A percentile compares a stretch with the other conserved stretches of the same genome.
Conservation (phyloP, 169 alveolate genomes). For the Babesia caballi region DNA sequence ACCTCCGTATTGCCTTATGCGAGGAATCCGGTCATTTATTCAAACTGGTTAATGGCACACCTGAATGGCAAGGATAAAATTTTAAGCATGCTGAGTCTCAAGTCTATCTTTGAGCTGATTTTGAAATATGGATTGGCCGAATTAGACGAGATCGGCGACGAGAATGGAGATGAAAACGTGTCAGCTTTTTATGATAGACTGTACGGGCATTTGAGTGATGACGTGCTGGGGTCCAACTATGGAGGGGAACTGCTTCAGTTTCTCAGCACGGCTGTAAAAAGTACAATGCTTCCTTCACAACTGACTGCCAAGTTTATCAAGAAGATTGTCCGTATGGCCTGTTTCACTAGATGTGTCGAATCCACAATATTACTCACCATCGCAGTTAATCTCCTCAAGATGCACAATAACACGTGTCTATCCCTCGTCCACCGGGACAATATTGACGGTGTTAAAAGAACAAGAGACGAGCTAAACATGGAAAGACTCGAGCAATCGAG, state of each 20-base stretch:
- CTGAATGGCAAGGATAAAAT: conserved; percentile 2
- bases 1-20: conserved; percentile 37
- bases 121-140: conserved; percentile 44
- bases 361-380: conserved; percentile 33
- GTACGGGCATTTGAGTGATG: conserved; percentile 2
- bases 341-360: conserved; percentile 13
- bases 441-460: neutral
- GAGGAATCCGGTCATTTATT: conserved; percentile 22
- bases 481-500: neutral
- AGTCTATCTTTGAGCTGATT: conserved; percentile 40
- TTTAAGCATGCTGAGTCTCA: conserved; percentile 38
- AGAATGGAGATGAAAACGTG: neutral
- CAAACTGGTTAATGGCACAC: conserved; percentile 31
- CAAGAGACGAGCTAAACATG: neutral
- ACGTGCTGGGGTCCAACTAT: conserved; percentile 9
- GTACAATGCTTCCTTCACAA: conserved; percentile 44
- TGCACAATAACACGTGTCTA: conserved; percentile 27
- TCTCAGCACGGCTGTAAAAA: conserved; percentile 32
- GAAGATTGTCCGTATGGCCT: conserved; percentile 32
- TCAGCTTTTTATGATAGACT: conserved; percentile 31
- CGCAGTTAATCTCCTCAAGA: conserved; percentile 29
- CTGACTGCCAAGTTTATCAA: conserved; percentile 39
- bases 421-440: conserved; percentile 9
- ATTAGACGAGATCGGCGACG: neutral
- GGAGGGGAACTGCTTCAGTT: conserved; percentile 11